phyloP scores from a whole-genome alignment of 176 grass and related monocot species.

The Poa pratensis region DNA sequence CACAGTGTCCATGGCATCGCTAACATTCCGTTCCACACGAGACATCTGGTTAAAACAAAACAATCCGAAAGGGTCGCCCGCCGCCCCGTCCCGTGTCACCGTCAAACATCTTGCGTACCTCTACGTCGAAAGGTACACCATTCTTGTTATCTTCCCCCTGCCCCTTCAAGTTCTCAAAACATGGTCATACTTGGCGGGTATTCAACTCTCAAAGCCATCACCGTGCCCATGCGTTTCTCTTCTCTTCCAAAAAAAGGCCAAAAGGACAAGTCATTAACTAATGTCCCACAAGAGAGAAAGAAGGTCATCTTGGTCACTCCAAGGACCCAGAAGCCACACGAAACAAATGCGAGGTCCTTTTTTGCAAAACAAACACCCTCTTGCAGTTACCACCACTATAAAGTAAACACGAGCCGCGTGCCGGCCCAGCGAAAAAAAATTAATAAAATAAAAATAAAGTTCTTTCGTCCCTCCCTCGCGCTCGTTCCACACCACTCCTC shows the following conservation, averaged over 20 bases:
- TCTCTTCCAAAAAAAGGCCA: background rate
- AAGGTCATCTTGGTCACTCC: conserved; percentile 27
- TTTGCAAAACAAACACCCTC: background rate
- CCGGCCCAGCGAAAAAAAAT: background rate
- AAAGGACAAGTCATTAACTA: background rate
- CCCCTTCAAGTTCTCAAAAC: background rate
- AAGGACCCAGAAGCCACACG: background rate
- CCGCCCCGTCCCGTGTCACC: background rate
- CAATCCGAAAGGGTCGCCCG: background rate
- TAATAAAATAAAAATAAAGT: background rate
- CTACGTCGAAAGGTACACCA: background rate
- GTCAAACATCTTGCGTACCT: background rate
- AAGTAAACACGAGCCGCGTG: conserved; percentile 17
- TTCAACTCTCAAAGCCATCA: background rate
- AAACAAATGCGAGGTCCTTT: background rate
- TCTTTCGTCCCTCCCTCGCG: background rate
- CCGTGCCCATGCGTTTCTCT: background rate
- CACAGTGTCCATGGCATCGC: background rate
- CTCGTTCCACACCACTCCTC: conserved; percentile 6
- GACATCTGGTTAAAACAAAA: background rate
- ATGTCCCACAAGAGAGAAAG: conserved; percentile 29
- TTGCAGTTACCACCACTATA: background rate
- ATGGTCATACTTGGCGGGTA: background rate
- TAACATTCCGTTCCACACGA: background rate
- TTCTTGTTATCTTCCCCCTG: background rate